These are phyloP conservation scores for Blastocystis sp. DNA, from an alignment of 352 stramenopile genomes.

Conservation along the genomic window DNA sequence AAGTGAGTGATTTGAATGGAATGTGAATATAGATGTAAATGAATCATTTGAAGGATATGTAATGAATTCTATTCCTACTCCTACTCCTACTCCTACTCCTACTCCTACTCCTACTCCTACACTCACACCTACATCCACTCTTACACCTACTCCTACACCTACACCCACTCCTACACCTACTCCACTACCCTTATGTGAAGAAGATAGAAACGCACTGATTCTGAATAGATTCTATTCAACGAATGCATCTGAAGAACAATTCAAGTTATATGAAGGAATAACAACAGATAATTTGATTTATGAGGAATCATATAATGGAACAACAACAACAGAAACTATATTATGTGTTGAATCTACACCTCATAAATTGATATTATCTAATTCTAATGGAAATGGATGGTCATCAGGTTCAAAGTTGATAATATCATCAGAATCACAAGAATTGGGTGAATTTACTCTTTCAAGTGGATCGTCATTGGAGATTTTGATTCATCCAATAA, in stretches of 20 bases:
- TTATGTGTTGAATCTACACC: background rate
- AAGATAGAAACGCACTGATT: background rate
- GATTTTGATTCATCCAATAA: too few species aligned
- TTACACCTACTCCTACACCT: too few species aligned
- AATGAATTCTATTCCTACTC: background rate
- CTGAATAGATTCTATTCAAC: background rate
- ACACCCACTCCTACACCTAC: background rate
- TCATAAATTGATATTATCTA: background rate
- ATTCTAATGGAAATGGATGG: too few species aligned
- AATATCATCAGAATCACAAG: too few species aligned
- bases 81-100: background rate
- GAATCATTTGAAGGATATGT: too few species aligned
- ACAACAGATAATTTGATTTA: background rate
- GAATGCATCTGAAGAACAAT: background rate
- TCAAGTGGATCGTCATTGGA: too few species aligned
- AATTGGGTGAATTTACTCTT: too few species aligned
- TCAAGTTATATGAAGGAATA: background rate
- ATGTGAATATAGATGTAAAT: too few species aligned
- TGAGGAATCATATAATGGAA: background rate
- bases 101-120: background rate
- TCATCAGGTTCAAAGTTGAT: too few species aligned
- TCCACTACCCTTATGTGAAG: background rate
- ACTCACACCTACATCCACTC: too few species aligned
- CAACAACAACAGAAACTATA: background rate
- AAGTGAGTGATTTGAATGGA: too few species aligned